These are phyloP conservation scores for Epicoccum sorghinum DNA, from an alignment of 2,329 filamentous ascomycete genomes.

Conservation along the genomic window DNA sequence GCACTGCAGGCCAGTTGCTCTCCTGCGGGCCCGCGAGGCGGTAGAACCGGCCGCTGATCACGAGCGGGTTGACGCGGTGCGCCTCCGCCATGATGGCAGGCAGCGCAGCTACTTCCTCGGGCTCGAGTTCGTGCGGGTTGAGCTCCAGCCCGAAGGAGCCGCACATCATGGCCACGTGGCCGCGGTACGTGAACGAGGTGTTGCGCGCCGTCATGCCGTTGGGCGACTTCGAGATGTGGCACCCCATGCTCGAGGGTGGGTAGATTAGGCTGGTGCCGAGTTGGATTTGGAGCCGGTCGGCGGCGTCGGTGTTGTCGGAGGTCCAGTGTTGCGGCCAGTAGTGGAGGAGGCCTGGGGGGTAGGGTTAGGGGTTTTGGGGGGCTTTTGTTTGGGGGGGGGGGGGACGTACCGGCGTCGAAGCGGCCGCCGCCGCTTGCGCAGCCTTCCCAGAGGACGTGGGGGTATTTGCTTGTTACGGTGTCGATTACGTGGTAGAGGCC, in stretches of 20 bases:
- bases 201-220: constrained; percentile 64
- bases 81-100: constrained; percentile 62
- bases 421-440: constrained; percentile 69
- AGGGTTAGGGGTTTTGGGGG: no score
- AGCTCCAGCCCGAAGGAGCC: constrained; percentile 71
- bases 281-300: constrained; percentile 67
- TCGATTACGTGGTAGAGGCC: constrained; percentile 69
- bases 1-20: constrained; percentile 67
- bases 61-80: constrained; percentile 64
- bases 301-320: constrained; percentile 68
- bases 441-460: constrained; percentile 69
- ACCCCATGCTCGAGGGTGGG: constrained; percentile 67
- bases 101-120: constrained; percentile 60
- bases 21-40: constrained; percentile 63
- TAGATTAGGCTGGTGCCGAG: constrained; percentile 69
- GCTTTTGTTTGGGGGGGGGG: no score
- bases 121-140: constrained; percentile 59
- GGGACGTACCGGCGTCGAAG: constrained; percentile 58
- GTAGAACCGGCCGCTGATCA: constrained; percentile 65
- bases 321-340: constrained; percentile 72
- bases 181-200: constrained; percentile 64
- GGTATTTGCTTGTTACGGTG: constrained; percentile 64
- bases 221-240: constrained; percentile 67
- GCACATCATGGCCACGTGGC: constrained; percentile 72
- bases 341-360: constrained; percentile 59